Base-by-base conservation (phyloP, 2,329 filamentous ascomycete species). In the Trichoderma polysporum region DNA sequence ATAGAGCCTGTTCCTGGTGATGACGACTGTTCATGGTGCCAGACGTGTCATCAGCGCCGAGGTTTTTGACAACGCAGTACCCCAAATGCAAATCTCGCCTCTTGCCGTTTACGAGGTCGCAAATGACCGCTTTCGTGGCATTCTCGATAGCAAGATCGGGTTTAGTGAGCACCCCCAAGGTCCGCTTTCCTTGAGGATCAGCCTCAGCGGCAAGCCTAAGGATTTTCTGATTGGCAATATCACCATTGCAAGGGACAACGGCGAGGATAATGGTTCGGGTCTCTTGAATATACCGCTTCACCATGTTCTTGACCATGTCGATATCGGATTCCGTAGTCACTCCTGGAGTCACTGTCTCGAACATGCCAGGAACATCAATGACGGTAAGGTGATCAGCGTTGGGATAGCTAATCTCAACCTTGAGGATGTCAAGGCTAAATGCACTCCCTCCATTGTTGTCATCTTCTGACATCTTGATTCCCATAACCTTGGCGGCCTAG, bases 311-410 rank as follows among this genome's bases (percentile, higher is more conserved):
- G 1, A 86, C 82, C 1, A 85, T 74, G 0, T 66, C 52, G 6
- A 82, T 84, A 66, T 86, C 84, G 0, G 59, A 66, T 2, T 82
- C 78, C 0, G 81, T 82, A 0, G 83, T 85, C 1, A 79, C 22
- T 0, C 81, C 82, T 54, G 69, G 66, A 0, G 72, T 73, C 0
- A 39, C 62, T 19, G 71, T 70, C 7, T 80, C 77, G 66, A 86
- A 85, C n/a, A 86, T 82, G 0, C 84, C 85, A 0, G 84, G 84
- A 0, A 86, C 82, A 19, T 86, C 84, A 5, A 86, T 86, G 7
- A 86, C 76, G 0, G 84, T 86, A 7, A 86, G 76, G 17, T 85
- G 80, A 2, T 81, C 53, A 8, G 68, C 81, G 0, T 79, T 57
- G 0, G 84, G 84, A 0, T 84, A 82, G 1, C 74, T 75, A 33